Evolutionary conservation across 768 basidiomycete species (phyloP), one percentile per base, ranked within the genome.

Genomic region (Tylopilus sp.): DNA sequence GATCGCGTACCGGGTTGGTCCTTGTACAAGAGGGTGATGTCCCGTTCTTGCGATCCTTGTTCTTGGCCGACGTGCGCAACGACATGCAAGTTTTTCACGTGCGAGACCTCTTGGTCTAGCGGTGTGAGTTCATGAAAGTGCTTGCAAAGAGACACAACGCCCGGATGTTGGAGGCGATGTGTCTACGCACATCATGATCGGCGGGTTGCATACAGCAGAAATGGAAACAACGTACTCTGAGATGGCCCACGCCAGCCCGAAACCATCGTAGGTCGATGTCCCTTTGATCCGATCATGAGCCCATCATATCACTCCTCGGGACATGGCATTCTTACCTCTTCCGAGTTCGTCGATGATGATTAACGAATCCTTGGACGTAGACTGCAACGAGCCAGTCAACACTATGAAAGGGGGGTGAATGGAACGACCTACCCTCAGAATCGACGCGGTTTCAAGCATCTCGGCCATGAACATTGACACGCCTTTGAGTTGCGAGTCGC

Each of bases 401-500:
- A 30, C 2, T 2, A 22, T 8, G 7, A 37, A 13, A 50, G 8
- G 17, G 1, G 12, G 43, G 24, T 7, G 56, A 13, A 55, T 30
- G 19, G 42, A 49, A n/a, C 37, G 29, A 63, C 83, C 26, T 33
- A 92, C 92, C 62, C 87, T 81, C 38, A 99, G 79, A 62, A 98
- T 98, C 0, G 90, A 92, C 0, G 97, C 95, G 1, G 95, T 98
- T 70, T 99, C 97, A 26, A 99, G 79, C 97, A 98, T 98, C 71
- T 99, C 97, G 2, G 94, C 95, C 96, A 98, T 98, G 69, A 99
- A 99, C 0, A 96, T 99, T 24, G 93, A 96, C 0, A 99, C 92
- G 12, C 97, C 97, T 70, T 97, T 98, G 41, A 98, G 74, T 66
- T 98, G 96, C 68, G 91, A 95, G 68, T 99, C 97, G 1, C 97